A percentile compares a stretch with the other conserved stretches of the same genome.
phyloP scores from a whole-genome alignment of 1,139 yeast genomes.

The Pneumocystis canis region DNA sequence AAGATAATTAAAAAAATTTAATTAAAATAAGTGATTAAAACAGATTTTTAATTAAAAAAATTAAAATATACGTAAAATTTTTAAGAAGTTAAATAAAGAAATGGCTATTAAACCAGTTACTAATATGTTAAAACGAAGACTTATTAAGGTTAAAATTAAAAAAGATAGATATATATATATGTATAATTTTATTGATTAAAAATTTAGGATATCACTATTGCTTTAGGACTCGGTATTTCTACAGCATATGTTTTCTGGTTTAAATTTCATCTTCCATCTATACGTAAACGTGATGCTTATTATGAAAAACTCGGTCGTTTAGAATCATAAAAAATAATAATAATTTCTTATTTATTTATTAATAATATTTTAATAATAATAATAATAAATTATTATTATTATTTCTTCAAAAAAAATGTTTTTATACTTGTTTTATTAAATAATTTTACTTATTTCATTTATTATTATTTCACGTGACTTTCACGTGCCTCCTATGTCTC shows the following conservation, averaged over 20 bases:
- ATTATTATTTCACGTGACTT: background rate
- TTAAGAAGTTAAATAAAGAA: background rate
- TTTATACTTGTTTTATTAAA: too few relatives aligned
- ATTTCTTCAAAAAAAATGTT: too few relatives aligned
- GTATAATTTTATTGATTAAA: background rate
- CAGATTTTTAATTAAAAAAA: background rate
- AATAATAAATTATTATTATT: too few relatives aligned
- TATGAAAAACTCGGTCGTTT: conserved; percentile 9
- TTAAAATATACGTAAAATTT: background rate
- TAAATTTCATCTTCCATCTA: conserved; percentile 13
- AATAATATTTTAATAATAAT: too few relatives aligned
- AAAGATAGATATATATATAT: background rate
- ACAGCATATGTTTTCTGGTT: conserved; percentile 13
- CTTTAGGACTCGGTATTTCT: conserved; percentile 11
- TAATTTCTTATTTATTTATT: too few relatives aligned
- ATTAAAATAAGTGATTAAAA: too few relatives aligned
- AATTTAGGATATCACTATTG: background rate
- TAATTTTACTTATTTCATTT: background rate
- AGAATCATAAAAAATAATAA: background rate
- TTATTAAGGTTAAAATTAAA: conserved; percentile 7
- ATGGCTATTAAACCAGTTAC: conserved; percentile 1
- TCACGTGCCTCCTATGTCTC: background rate
- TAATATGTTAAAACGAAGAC: conserved; percentile 8
- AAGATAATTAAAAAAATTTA: too few relatives aligned
- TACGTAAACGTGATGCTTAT: conserved; percentile 12